Evolutionary conservation across 2,329 filamentous ascomycete species (phyloP), one percentile per base, ranked within the genome.

Genomic region (Aaosphaeria arxii): DNA sequence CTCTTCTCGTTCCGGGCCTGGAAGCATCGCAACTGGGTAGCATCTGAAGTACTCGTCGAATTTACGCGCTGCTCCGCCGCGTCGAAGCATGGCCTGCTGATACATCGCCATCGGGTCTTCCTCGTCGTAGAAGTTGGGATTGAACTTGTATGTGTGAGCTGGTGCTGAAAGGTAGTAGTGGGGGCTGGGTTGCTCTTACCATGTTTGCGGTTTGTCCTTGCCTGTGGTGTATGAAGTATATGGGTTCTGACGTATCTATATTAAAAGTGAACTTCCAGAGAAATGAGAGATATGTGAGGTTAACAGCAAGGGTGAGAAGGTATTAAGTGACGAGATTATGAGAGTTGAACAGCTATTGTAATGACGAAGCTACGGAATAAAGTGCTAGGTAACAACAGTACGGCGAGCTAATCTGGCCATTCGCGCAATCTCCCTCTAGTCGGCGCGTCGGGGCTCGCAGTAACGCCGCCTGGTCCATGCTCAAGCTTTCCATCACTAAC

Each of bases 11-110:
- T 96, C 91, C 35, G 89, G 84, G 3, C 92, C 91, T 9, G 91
- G 90, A 53, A 95, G 84, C 91, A 99, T 97, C 61, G 87, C 85
- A 62, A 96, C 82, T 40, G 94, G 94, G 66, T 97, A 99, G 77
- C 91, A 96, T 63, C 94, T 87, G 74, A 96, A 97, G 77, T 96
- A 97, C 73, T 99, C 94, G 72, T 99, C 92, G 76, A 99, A 99
- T 51, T 91, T 89, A 61, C 90, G 88, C 59, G 73, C 78, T 62
- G 69, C 68, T 30, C 74, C 71, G 44, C 71, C 74, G 53, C 74
- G 76, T 33, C 75, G 75, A 50, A 81, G 66, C 71, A 82, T 78
- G 50, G 76, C 74, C 11, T 74, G 70, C 52, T 79, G 76, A 52
- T 82, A 77, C 63, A 82, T 77, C 49, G 76, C 69, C 70, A 79